A percentile compares a stretch with the other conserved stretches of the same genome.
These are phyloP conservation scores for Citrus glauca DNA, from an alignment of 345 rosid genomes.

Conservation along the genomic window DNA sequence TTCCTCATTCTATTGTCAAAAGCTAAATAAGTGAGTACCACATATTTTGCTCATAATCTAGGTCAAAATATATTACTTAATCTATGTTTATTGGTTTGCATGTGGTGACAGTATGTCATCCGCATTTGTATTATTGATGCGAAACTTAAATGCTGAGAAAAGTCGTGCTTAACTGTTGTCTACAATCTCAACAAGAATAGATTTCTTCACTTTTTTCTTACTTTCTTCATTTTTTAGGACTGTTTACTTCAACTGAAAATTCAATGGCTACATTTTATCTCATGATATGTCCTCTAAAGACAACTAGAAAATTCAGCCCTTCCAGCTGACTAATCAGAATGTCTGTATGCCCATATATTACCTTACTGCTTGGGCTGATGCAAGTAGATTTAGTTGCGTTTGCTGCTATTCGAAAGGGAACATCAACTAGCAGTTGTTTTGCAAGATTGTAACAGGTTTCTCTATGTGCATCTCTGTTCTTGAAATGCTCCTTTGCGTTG, in stretches of 20 bases:
- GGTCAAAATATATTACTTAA: neutral
- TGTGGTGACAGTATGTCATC: neutral
- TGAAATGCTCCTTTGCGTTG: neutral
- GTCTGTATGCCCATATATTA: neutral
- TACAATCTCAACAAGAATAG: too few species aligned
- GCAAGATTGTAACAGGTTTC: neutral
- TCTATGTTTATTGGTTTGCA: neutral
- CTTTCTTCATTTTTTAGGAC: neutral
- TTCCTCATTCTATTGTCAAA: neutral
- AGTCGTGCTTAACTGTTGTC: neutral
- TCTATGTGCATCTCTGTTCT: neutral
- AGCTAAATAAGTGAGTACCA: conserved; percentile 11
- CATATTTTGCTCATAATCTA: neutral
- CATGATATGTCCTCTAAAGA: neutral
- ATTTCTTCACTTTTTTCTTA: neutral
- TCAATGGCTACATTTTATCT: neutral
- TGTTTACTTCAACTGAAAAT: neutral
- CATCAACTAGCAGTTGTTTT: neutral
- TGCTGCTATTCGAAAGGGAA: neutral
- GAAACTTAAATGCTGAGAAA: neutral
- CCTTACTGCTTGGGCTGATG: neutral
- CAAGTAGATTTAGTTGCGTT: neutral
- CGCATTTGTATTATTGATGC: neutral
- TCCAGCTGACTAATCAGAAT: neutral
- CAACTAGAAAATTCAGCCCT: neutral